Evolutionary conservation across 2,329 filamentous ascomycete genomes (phyloP).

Genomic region (Bipolaris oryzae): DNA sequence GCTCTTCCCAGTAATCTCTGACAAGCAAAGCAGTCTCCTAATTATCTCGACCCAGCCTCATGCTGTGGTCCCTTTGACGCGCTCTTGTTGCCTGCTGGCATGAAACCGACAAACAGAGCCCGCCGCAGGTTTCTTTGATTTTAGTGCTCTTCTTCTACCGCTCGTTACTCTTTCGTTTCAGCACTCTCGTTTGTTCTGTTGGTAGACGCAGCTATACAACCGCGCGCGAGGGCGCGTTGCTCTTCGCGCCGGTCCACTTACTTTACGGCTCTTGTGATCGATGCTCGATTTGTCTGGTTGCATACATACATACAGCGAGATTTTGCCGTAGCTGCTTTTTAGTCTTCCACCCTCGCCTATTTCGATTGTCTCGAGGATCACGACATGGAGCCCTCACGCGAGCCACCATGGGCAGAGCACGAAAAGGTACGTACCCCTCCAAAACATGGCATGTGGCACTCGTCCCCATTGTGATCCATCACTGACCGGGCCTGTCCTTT

Average conservation of each 20-base stretch:
- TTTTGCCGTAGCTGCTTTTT: conserved; percentile 41
- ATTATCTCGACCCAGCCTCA: conserved; percentile 22
- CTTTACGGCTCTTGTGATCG: conserved; percentile 42
- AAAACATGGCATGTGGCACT: conserved; percentile 1
- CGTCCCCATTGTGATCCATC: background rate
- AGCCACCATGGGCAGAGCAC: conserved; percentile 54
- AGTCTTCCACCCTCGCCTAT: conserved; percentile 32
- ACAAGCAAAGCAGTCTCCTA: conserved; percentile 23
- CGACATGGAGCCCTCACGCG: conserved; percentile 50
- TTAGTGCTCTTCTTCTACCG: conserved; percentile 35
- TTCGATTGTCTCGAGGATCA: conserved; percentile 21
- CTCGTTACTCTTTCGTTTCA: conserved; percentile 39
- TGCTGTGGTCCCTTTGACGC: conserved; percentile 19
- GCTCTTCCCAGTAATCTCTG: conserved; percentile 23
- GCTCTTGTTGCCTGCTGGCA: conserved; percentile 36
- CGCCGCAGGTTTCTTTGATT: conserved; percentile 32
- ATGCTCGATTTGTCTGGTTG: conserved; percentile 47
- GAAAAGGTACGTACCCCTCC: conserved; percentile 51
- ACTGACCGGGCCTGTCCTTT: conserved; percentile 16
- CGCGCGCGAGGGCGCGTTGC: conserved; percentile 32
- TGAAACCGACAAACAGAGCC: conserved; percentile 33
- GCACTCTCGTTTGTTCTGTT: conserved; percentile 41
- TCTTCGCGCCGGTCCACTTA: conserved; percentile 42
- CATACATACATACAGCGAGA: conserved; percentile 40
- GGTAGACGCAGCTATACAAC: conserved; percentile 34